Percentiles rank a stretch among this genome's conserved stretches.
phyloP scores from a whole-genome alignment of 352 stramenopile species.

The Phytophthora vignae region DNA sequence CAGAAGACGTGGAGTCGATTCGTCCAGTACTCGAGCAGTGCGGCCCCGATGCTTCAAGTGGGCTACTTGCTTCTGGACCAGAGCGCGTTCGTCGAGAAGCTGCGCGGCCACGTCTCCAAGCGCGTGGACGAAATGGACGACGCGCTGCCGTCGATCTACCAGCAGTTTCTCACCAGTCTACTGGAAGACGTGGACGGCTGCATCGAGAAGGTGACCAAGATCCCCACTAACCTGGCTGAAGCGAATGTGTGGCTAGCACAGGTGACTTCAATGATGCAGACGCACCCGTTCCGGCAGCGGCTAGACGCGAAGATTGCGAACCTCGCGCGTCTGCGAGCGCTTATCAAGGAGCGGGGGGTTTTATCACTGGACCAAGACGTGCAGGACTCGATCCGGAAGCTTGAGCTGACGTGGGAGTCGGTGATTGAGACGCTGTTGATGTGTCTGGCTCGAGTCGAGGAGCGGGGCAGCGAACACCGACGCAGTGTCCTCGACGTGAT shows the following conservation, averaged over 20 bases:
- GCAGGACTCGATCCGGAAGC: slow-evolving; percentile 46
- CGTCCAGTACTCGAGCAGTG: slow-evolving; percentile 42
- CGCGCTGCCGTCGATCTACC: slow-evolving; percentile 59
- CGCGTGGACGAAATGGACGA: slow-evolving; percentile 52
- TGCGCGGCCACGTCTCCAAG: slow-evolving; percentile 41
- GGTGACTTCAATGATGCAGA: slow-evolving; percentile 63
- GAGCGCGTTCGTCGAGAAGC: slow-evolving; percentile 39
- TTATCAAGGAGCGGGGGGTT: slow-evolving; percentile 46
- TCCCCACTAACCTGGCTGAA: slow-evolving; percentile 61
- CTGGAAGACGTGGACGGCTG: slow-evolving; percentile 59
- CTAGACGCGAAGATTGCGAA: slow-evolving; percentile 68
- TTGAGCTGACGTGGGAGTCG: slow-evolving; percentile 72
- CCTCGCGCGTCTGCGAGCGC: slow-evolving; percentile 46
- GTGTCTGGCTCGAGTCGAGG: slow-evolving; percentile 67
- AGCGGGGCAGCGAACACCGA: slow-evolving; percentile 68
- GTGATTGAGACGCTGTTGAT: slow-evolving; percentile 66
- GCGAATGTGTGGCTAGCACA: slow-evolving; percentile 58
- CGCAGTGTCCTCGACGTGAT: slow-evolving; percentile 64
- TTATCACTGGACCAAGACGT: slow-evolving; percentile 15
- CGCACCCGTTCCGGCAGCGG: slow-evolving; percentile 52
- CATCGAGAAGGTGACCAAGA: slow-evolving; percentile 69
- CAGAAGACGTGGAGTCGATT: slow-evolving; percentile 51
- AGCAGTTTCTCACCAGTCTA: slow-evolving; percentile 53
- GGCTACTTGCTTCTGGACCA: slow-evolving; percentile 70
- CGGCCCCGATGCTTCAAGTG: slow-evolving; percentile 49